Evolutionary conservation across 2,329 filamentous ascomycete genomes (phyloP), one percentile per base, ranked within the genome.

Genomic region (Rhinocladiella similis): DNA sequence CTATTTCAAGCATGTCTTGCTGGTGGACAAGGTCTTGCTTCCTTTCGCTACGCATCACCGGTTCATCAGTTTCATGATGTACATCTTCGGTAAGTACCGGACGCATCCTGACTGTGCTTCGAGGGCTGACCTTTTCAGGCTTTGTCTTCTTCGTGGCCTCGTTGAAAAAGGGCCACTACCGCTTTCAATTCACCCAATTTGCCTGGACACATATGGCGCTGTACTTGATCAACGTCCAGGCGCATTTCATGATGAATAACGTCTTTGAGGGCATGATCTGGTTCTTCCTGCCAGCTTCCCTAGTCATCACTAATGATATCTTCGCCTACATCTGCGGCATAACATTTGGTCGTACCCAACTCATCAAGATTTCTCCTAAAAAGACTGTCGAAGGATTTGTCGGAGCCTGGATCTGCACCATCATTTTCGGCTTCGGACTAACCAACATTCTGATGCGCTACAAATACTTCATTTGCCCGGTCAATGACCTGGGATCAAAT

Each of bases 231-330:
- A 93, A 97, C 38, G 92, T 96, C 5, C 92, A 99, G 75, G 92
- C 94, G 13, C 94, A 99, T 73, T 99, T 99, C 73, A 91, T 97
- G 77, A 97, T 99, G 90, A 99, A 99, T 82, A 99, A 99, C 75
- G 89, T 99, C 64, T 95, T 99, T 67, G 94, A 99, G 77, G 94
- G 94, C 77, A 91, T 99, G 89, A 96, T 99, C 72, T 99, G 94
- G 94, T 97, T 99, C 81, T 97, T 97, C 82, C 77, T 99, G 43
- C 94, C 94, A 6, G 92, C 91, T 6, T 88, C 91, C 51, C 83
- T 99, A 66, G 94, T 99, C 72, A 96, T 99, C 71, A 97, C 90
- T 62, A 99, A 99, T 74, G 94, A 99, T 71, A 99, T 99, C 63
- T 97, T 95, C 68, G 94, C 94, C 67, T 99, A 99, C 72, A 86